Conservation (phyloP, 306 rosid genomes). For the Purshia tridentata region DNA sequence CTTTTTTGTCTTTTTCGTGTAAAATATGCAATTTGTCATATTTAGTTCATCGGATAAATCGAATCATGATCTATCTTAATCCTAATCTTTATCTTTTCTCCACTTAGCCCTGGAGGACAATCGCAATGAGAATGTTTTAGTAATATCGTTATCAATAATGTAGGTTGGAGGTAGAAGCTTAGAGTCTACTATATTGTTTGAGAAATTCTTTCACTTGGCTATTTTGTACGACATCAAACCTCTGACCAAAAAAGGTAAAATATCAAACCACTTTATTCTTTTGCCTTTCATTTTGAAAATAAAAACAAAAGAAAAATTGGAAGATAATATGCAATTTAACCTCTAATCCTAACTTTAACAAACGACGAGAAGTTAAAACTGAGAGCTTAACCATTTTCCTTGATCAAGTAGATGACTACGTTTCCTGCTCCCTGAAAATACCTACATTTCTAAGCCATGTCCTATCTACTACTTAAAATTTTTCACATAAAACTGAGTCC, state of each 20-base stretch:
- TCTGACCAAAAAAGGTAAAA: background rate
- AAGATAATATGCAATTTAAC: background rate
- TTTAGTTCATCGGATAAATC: no score
- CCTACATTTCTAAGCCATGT: constrained; percentile 19
- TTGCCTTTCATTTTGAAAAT: background rate
- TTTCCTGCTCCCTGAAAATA: background rate
- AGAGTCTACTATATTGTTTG: no score
- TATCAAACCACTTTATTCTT: background rate
- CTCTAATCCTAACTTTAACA: background rate
- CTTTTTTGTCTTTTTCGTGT: no score
- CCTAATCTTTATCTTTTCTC: no score
- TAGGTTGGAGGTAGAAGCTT: no score
- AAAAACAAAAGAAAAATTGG: background rate
- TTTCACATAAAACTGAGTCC: background rate
- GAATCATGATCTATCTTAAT: no score
- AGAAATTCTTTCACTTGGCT: no score
- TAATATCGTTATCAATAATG: no score
- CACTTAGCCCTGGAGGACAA: no score
- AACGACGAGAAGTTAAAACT: background rate
- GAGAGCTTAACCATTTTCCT: background rate
- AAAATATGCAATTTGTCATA: no score
- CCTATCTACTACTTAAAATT: background rate
- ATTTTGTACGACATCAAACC: background rate
- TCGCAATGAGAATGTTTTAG: no score
- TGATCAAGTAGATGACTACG: background rate